A percentile compares a stretch with the other conserved stretches of the same genome.
phyloP scores from a whole-genome alignment of 768 basidiomycete genomes.

The Pulveroboletus sp. region DNA sequence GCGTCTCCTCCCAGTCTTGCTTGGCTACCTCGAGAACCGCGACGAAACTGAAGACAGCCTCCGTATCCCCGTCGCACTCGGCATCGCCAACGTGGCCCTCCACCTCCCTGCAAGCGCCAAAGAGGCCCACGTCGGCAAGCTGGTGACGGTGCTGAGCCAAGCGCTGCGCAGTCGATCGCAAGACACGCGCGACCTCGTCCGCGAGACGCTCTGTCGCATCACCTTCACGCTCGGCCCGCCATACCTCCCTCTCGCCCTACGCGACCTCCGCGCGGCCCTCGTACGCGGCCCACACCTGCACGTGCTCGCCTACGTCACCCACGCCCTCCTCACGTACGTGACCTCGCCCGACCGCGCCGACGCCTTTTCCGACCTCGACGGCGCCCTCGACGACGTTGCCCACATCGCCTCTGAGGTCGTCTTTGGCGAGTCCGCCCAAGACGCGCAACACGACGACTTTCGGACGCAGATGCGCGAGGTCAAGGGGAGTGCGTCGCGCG shows the following conservation, averaged over 20 bases:
- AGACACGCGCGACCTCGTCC: conserved; percentile 83
- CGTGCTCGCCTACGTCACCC: conserved; percentile 80
- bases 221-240: conserved; percentile 66
- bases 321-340: conserved; percentile 79
- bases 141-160: conserved; percentile 85
- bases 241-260: conserved; percentile 70
- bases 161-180: conserved; percentile 91
- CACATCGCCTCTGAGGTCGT: conserved; percentile 85
- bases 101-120: conserved; percentile 67
- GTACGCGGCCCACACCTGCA: conserved; percentile 92
- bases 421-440: conserved; percentile 91
- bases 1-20: conserved; percentile 75
- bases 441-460: conserved; percentile 86
- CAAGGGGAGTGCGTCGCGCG: conserved; percentile 74
- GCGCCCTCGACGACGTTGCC: conserved; percentile 74
- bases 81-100: conserved; percentile 80
- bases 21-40: conserved; percentile 78
- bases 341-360: conserved; percentile 57
- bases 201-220: conserved; percentile 82
- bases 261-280: conserved; percentile 82
- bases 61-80: conserved; percentile 85
- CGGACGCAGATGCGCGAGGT: conserved; percentile 95
- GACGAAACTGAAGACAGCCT: conserved; percentile 82
- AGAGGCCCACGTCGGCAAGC: conserved; percentile 65
- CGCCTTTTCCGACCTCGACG: conserved; percentile 66